Percentiles rank a stretch among this genome's conserved stretches.
Conservation (phyloP, 1,284 basidiomycete species). For the Ceratobasidium sp. region DNA sequence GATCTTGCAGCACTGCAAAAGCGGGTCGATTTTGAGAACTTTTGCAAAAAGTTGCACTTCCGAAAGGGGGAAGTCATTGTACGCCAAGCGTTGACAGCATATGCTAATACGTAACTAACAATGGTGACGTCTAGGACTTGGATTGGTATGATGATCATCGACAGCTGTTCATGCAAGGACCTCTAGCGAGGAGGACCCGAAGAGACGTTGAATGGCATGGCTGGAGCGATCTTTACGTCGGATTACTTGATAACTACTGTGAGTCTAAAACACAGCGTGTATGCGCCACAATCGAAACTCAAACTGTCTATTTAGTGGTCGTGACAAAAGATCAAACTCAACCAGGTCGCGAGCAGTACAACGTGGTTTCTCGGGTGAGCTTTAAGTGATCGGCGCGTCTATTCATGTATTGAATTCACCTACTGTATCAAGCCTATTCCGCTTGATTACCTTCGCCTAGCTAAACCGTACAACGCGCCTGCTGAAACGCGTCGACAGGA, state of each 20-base stretch:
- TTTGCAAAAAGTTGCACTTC: slow-evolving; percentile 77
- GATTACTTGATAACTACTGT: slow-evolving; percentile 80
- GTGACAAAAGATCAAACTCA: slow-evolving; percentile 69
- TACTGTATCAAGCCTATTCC: slow-evolving; percentile 69
- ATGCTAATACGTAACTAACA: neutral
- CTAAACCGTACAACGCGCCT: slow-evolving; percentile 62
- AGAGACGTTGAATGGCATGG: slow-evolving; percentile 67
- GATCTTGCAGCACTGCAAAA: slow-evolving; percentile 47
- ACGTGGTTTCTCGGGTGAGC: slow-evolving; percentile 71
- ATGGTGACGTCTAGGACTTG: slow-evolving; percentile 67
- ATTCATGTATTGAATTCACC: slow-evolving; percentile 3
- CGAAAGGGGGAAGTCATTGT: slow-evolving; percentile 83
- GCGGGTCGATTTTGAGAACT: slow-evolving; percentile 83
- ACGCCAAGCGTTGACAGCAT: slow-evolving; percentile 47
- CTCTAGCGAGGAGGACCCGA: slow-evolving; percentile 60
- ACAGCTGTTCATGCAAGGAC: slow-evolving; percentile 72
- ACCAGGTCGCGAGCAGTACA: slow-evolving; percentile 59
- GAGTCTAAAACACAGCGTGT: slow-evolving; percentile 49
- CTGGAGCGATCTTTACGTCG: slow-evolving; percentile 72
- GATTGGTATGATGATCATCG: slow-evolving; percentile 79
- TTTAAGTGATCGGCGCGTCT: neutral
- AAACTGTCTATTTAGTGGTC: slow-evolving; percentile 43
- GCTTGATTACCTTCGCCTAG: slow-evolving; percentile 76
- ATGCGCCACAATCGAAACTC: slow-evolving; percentile 21
- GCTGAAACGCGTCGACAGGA: slow-evolving; percentile 51